These are phyloP conservation scores for Gloeophyllum trabeum DNA, from an alignment of 768 basidiomycete species.

Conservation along the genomic window DNA sequence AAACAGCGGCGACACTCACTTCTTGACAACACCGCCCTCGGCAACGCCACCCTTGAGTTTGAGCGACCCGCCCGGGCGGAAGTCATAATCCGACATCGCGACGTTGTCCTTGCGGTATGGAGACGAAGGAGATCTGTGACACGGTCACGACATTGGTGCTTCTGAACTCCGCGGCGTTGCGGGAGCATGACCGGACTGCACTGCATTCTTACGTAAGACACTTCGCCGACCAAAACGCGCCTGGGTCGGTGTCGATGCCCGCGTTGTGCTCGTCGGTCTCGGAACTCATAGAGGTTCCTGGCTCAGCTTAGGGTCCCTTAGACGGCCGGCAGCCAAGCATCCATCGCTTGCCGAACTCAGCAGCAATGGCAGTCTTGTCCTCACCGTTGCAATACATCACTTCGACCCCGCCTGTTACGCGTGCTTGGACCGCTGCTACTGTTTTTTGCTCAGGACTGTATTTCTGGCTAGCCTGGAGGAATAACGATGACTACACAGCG, in stretches of 20 bases:
- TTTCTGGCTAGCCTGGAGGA: slow-evolving; percentile 52
- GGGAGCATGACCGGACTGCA: too few species aligned
- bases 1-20: slow-evolving; percentile 33
- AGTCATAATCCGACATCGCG: slow-evolving; percentile 75
- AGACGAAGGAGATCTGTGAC: slow-evolving; percentile 1
- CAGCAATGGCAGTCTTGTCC: slow-evolving; percentile 74
- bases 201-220: too few species aligned
- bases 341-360: too few species aligned
- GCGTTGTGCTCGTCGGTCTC: too few species aligned
- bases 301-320: too few species aligned
- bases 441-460: slow-evolving; percentile 46
- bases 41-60: slow-evolving; percentile 79
- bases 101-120: background rate
- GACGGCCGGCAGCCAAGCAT: too few species aligned
- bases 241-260: too few species aligned
- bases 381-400: slow-evolving; percentile 58
- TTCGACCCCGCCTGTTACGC: slow-evolving; percentile 73
- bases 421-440: slow-evolving; percentile 55
- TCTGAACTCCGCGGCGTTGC: too few species aligned
- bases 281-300: too few species aligned
- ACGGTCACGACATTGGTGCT: slow-evolving; percentile 2
- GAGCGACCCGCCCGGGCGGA: slow-evolving; percentile 79
- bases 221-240: too few species aligned
- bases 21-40: slow-evolving; percentile 76
- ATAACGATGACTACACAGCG: slow-evolving; percentile 23